phyloP scores from a whole-genome alignment of 257 asterid genomes.

The Solanum pinnatisectum region DNA sequence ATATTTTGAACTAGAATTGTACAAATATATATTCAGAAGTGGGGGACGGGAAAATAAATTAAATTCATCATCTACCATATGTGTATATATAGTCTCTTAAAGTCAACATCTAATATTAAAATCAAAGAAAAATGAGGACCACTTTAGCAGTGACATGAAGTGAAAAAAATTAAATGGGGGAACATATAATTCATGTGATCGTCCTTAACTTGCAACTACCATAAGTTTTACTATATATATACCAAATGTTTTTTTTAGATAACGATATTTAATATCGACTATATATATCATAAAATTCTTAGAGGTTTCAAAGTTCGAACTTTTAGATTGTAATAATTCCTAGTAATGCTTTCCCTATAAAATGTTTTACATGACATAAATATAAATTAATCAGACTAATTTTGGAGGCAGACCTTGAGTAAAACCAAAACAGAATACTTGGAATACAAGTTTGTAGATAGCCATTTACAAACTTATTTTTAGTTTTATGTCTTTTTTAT shows the following conservation, averaged over 20 bases:
- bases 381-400: not conserved
- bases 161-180: not conserved
- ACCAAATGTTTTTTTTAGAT: not conserved
- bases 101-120: not conserved
- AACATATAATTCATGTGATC: not conserved
- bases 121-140: not conserved
- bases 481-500: not conserved
- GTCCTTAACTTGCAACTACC: not conserved
- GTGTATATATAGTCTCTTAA: not conserved
- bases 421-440: no score
- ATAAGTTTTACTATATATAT: not conserved
- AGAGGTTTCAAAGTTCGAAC: not conserved
- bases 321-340: accelerated
- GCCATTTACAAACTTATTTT: not conserved
- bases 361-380: not conserved
- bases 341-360: not conserved
- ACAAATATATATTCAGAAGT: not conserved
- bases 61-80: not conserved
- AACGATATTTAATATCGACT: not conserved
- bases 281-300: no score
- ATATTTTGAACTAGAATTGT: not conserved
- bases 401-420: no score
- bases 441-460: no score
- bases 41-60: not conserved
- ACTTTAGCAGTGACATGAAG: not conserved